phyloP scores from a whole-genome alignment of 2,329 filamentous ascomycete genomes.

The Aspergillus tanneri region DNA sequence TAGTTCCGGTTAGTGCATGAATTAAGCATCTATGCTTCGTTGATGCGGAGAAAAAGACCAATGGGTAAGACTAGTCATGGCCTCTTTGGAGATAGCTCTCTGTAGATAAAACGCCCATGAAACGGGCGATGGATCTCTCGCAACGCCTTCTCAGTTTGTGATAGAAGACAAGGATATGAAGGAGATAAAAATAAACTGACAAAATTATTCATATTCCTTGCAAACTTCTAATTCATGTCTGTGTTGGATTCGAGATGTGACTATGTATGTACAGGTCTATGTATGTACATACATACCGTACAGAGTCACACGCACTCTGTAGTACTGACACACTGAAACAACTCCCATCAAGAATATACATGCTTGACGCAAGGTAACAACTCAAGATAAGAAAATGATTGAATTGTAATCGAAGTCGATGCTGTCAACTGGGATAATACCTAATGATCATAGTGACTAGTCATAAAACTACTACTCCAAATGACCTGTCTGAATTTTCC shows the following conservation, averaged over 20 bases:
- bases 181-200: no score
- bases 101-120: constrained; percentile 2
- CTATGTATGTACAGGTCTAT: not conserved
- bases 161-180: not conserved
- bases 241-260: not conserved
- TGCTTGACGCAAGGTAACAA: not conserved
- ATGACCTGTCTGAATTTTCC: not conserved
- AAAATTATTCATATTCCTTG: no score
- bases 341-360: not conserved
- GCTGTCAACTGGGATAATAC: no score
- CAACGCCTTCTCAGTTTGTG: not conserved
- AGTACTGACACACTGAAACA: no score
- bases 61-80: not conserved
- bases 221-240: no score
- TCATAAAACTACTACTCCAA: not conserved
- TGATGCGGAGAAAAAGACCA: constrained; percentile 14
- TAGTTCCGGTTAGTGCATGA: constrained; percentile 19
- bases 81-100: not conserved
- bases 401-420: not conserved
- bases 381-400: constrained; percentile 1
- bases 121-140: not conserved
- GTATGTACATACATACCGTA: no score
- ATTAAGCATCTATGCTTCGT: constrained; percentile 16
- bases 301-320: not conserved
- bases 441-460: constrained; percentile 1